These are phyloP conservation scores for Cryptosporidium viatorum DNA, from an alignment of 169 alveolate species.

Conservation along the genomic window DNA sequence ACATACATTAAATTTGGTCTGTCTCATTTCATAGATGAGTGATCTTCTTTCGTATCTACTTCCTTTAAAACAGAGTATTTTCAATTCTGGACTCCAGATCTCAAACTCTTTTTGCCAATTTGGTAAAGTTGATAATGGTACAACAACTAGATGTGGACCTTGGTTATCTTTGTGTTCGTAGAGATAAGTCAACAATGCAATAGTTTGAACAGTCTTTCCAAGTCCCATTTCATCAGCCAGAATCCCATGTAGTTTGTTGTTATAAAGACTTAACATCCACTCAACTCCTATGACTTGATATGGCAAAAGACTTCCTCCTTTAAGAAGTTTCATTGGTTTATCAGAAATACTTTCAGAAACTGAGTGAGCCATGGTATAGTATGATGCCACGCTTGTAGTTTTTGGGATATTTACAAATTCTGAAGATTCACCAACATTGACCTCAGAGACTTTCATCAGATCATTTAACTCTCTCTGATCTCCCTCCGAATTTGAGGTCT, in stretches of 20 bases:
- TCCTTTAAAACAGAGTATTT: slow-evolving; percentile 85
- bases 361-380: slow-evolving; percentile 90
- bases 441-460: slow-evolving; percentile 23
- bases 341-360: slow-evolving; percentile 87
- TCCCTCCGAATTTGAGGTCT: neutral
- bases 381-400: slow-evolving; percentile 75
- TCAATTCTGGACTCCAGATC: slow-evolving; percentile 93
- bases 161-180: slow-evolving; percentile 90
- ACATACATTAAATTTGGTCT: slow-evolving; percentile 77
- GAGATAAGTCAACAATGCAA: slow-evolving; percentile 92
- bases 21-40: slow-evolving; percentile 59
- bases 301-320: slow-evolving; percentile 88
- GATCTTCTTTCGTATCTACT: slow-evolving; percentile 75
- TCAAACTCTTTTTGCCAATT: slow-evolving; percentile 94
- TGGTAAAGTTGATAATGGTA: slow-evolving; percentile 93
- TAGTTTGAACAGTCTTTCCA: slow-evolving; percentile 96
- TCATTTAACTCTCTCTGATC: slow-evolving; percentile 16
- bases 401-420: slow-evolving; percentile 19
- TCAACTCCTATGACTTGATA: slow-evolving; percentile 93
- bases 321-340: slow-evolving; percentile 83
- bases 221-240: slow-evolving; percentile 99
- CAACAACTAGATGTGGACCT: slow-evolving; percentile 91
- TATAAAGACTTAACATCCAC: slow-evolving; percentile 92
- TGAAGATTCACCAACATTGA: neutral
- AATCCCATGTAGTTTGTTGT: slow-evolving; percentile 90